phyloP scores from a whole-genome alignment of 192 early-diverging fungal species.

The Umbelopsis sp. region DNA sequence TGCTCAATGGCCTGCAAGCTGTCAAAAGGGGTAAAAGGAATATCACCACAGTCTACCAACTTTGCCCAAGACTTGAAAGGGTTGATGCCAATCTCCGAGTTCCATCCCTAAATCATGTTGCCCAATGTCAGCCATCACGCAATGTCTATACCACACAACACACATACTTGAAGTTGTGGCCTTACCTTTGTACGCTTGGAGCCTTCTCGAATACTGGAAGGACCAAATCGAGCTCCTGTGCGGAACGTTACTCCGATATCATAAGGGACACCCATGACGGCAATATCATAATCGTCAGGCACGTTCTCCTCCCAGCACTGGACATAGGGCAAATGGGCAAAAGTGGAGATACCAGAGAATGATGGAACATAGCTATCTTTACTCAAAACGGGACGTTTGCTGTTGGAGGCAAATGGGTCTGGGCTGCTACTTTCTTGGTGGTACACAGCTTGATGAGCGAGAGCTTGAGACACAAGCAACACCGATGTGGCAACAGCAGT shows the following conservation, averaged over 20 bases:
- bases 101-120: conserved; percentile 26
- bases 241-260: conserved; percentile 43
- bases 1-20: conserved; percentile 30
- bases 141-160: not conserved
- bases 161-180: not conserved
- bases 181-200: conserved; percentile 40
- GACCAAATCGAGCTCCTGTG: conserved; percentile 42
- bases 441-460: conserved; percentile 4
- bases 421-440: not conserved
- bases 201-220: conserved; percentile 35
- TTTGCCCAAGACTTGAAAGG: conserved; percentile 39
- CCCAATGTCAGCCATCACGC: not conserved
- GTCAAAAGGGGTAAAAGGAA: conserved; percentile 40
- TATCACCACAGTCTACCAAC: conserved; percentile 37
- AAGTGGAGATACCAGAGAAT: conserved; percentile 39
- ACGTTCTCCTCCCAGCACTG: conserved; percentile 35
- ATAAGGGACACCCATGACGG: conserved; percentile 37
- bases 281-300: conserved; percentile 38
- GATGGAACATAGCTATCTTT: conserved; percentile 30
- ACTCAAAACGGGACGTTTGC: conserved; percentile 24
- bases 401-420: conserved; percentile 12
- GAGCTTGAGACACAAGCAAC: not conserved
- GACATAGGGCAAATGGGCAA: conserved; percentile 39
- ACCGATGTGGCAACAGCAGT: not conserved
- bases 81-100: conserved; percentile 31